Conservation (phyloP, 2,329 filamentous ascomycete genomes). For the Sclerotinia sclerotiorum region DNA sequence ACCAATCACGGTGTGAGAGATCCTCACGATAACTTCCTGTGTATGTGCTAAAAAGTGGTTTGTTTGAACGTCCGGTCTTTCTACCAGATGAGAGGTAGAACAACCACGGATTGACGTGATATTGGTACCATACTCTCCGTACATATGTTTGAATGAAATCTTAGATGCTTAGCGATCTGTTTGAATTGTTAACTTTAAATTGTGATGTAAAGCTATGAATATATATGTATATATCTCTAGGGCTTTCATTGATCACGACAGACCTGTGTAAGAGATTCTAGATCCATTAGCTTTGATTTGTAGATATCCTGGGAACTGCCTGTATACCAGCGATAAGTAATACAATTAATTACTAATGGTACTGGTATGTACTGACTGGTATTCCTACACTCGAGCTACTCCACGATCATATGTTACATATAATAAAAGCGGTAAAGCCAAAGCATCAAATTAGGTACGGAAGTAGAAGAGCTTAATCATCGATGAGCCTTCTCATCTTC, state of each 20-base stretch:
- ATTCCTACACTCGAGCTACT: not conserved
- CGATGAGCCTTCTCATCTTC: too few species aligned
- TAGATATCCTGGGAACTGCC: not conserved
- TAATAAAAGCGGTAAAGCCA: too few species aligned
- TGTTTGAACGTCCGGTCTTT: slow-evolving; percentile 8
- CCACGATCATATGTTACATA: too few species aligned
- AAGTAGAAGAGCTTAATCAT: too few species aligned
- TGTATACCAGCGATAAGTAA: not conserved
- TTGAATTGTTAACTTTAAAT: not conserved
- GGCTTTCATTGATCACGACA: too few species aligned
- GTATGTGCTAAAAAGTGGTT: not conserved
- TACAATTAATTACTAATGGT: not conserved
- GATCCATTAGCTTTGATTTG: not conserved
- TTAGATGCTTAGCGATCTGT: not conserved
- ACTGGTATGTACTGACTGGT: too few species aligned
- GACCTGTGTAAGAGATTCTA: not conserved
- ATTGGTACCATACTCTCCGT: too few species aligned
- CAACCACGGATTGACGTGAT: too few species aligned
- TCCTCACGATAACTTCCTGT: not conserved
- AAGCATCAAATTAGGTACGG: too few species aligned
- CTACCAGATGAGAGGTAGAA: not conserved
- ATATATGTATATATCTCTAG: too few species aligned
- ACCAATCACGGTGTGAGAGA: slow-evolving; percentile 11
- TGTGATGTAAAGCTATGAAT: not conserved
- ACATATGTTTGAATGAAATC: not conserved